These are phyloP conservation scores for Trichopus zeylanicus DNA, from an alignment of 116 monocot species.

Conservation along the genomic window DNA sequence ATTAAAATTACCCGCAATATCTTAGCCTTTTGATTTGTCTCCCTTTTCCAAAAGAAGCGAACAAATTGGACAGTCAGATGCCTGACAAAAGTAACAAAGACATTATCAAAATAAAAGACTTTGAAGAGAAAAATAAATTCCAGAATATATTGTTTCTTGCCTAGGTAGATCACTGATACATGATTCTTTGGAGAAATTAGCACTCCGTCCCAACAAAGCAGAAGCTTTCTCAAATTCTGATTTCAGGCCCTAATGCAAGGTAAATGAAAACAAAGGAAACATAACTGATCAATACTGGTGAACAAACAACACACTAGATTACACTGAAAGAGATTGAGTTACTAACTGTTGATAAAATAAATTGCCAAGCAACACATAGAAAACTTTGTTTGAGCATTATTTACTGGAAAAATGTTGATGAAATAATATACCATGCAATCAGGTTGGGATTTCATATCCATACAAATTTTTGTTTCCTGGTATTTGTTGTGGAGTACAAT, in stretches of 20 bases:
- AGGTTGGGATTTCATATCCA: too few relatives aligned
- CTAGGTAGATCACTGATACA: constrained; percentile 68
- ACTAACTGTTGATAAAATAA: too few relatives aligned
- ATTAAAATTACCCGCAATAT: constrained; percentile 66
- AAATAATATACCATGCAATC: too few relatives aligned
- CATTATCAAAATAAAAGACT: not conserved
- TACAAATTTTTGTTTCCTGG: too few relatives aligned
- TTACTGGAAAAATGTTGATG: too few relatives aligned
- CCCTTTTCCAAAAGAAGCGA: constrained; percentile 97
- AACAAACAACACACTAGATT: too few relatives aligned
- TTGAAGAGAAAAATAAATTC: constrained; percentile 1
- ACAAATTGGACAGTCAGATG: constrained; percentile 96
- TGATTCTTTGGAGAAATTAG: constrained; percentile 73
- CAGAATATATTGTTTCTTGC: constrained; percentile 28
- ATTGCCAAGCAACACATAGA: too few relatives aligned
- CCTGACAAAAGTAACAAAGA: constrained; percentile 22
- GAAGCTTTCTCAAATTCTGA: constrained; percentile 95
- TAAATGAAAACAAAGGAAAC: constrained; percentile 6
- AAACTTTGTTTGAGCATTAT: too few relatives aligned
- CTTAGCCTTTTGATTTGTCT: constrained; percentile 94
- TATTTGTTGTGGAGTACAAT: too few relatives aligned
- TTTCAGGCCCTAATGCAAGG: constrained; percentile 67
- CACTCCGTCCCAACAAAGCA: constrained; percentile 61
- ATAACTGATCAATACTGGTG: too few relatives aligned
- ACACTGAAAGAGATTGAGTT: too few relatives aligned